Conservation (phyloP, 1,284 basidiomycete genomes). For the Volvariella volvacea region DNA sequence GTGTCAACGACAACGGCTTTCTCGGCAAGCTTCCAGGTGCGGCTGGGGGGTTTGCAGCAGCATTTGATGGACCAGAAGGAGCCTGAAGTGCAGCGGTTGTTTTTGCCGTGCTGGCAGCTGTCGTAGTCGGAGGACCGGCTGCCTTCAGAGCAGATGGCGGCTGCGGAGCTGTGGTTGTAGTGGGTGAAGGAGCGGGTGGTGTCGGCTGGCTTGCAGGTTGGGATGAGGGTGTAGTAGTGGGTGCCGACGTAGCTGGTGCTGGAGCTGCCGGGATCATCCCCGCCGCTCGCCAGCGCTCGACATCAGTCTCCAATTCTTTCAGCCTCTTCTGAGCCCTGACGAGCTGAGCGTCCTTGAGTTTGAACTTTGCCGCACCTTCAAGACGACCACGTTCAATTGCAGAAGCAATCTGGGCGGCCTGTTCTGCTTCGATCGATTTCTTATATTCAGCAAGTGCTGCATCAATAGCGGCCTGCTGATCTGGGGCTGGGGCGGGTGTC, state of each 20-base stretch:
- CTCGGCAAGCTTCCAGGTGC: slow-evolving; percentile 10
- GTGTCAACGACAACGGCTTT: slow-evolving; percentile 13
- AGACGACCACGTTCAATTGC: slow-evolving; percentile 63
- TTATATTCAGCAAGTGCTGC: slow-evolving; percentile 47
- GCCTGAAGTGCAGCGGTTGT: slow-evolving; percentile 10
- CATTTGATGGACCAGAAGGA: background rate
- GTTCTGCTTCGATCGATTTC: slow-evolving; percentile 35
- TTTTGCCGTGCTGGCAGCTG: slow-evolving; percentile 11
- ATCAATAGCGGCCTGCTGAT: slow-evolving; percentile 36
- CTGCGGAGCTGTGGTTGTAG: slow-evolving; percentile 11
- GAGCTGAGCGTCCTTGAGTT: slow-evolving; percentile 64
- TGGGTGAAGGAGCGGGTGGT: slow-evolving; percentile 12
- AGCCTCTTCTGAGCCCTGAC: slow-evolving; percentile 49
- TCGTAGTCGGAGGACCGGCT: slow-evolving; percentile 9
- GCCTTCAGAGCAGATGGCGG: slow-evolving; percentile 16
- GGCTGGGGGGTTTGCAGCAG: background rate
- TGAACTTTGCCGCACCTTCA: slow-evolving; percentile 53
- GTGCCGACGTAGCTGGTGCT: slow-evolving; percentile 15
- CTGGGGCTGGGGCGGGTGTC: slow-evolving; percentile 17
- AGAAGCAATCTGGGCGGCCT: slow-evolving; percentile 48
- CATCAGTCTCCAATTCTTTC: slow-evolving; percentile 60
- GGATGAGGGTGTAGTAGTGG: slow-evolving; percentile 15
- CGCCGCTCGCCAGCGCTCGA: slow-evolving; percentile 40
- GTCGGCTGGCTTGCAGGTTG: background rate
- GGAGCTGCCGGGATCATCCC: slow-evolving; percentile 12